A percentile compares a stretch with the other conserved stretches of the same genome.
These are phyloP conservation scores for Parietaria judaica DNA, from an alignment of 306 rosid species.

Conservation along the genomic window DNA sequence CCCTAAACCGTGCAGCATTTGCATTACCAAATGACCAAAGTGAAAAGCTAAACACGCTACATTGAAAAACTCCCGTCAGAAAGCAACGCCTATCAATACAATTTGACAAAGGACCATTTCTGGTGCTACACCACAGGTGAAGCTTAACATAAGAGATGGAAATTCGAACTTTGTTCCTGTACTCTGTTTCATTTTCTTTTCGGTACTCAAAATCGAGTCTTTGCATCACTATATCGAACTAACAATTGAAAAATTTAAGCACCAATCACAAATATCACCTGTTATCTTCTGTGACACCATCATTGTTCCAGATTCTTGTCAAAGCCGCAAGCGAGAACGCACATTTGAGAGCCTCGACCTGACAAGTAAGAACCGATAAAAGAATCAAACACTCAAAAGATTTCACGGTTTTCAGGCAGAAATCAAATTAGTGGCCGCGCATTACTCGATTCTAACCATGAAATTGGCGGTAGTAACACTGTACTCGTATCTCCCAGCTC, in stretches of 20 bases:
- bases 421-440: not conserved
- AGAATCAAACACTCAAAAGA: not conserved
- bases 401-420: not conserved
- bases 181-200: too few relatives aligned
- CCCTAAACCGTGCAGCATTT: not conserved
- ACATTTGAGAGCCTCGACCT: slow-evolving; percentile 94
- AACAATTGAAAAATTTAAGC: not conserved
- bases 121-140: too few relatives aligned
- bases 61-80: not conserved
- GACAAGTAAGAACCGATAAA: slow-evolving; percentile 1
- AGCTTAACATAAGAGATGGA: too few relatives aligned
- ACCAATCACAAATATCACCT: slow-evolving; percentile 27
- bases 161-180: too few relatives aligned
- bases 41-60: too few relatives aligned
- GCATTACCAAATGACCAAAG: not conserved
- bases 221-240: too few relatives aligned
- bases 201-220: too few relatives aligned
- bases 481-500: slow-evolving; percentile 92
- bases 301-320: slow-evolving; percentile 56
- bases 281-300: slow-evolving; percentile 90
- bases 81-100: not conserved
- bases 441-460: slow-evolving; percentile 33
- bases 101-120: not conserved
- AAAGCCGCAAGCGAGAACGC: slow-evolving; percentile 65
- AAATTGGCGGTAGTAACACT: slow-evolving; percentile 97